Conservation (phyloP, 306 rosid genomes). For the Corylus avellana region DNA sequence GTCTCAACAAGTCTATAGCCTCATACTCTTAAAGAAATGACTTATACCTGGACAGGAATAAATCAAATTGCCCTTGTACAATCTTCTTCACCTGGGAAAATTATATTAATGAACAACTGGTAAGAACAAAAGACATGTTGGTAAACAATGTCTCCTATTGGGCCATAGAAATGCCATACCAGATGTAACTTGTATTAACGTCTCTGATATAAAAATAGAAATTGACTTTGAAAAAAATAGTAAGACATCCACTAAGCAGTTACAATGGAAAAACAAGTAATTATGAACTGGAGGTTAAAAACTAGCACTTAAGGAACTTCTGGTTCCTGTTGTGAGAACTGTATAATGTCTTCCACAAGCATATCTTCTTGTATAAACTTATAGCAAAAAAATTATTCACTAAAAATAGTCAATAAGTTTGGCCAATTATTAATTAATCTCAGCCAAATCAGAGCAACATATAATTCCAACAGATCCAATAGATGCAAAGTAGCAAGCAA, state of each 20-base stretch:
- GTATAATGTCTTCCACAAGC: neutral
- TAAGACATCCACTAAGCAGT: neutral
- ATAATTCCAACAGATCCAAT: neutral
- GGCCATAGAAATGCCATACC: slow-evolving; percentile 21
- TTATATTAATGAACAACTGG: slow-evolving; percentile 21
- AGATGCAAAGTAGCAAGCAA: slow-evolving; percentile 8
- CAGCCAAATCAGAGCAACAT: slow-evolving; percentile 15
- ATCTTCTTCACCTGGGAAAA: slow-evolving; percentile 76
- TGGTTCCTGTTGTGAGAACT: neutral
- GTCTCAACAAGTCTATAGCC: slow-evolving; percentile 61
- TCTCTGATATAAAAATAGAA: neutral
- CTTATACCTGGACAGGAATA: slow-evolving; percentile 70
- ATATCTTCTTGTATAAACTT: neutral
- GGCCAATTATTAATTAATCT: neutral
- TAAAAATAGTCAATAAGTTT: neutral
- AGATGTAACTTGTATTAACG: neutral
- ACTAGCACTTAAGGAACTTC: neutral
- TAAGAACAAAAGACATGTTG: neutral
- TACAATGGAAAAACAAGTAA: neutral
- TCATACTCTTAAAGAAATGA: slow-evolving; percentile 77
- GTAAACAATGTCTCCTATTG: slow-evolving; percentile 1
- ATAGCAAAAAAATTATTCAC: neutral
- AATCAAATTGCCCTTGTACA: slow-evolving; percentile 70
- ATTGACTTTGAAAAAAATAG: neutral
- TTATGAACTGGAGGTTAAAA: neutral